Base-by-base conservation (phyloP, 768 basidiomycete species). In the Filobasidium floriforme region DNA sequence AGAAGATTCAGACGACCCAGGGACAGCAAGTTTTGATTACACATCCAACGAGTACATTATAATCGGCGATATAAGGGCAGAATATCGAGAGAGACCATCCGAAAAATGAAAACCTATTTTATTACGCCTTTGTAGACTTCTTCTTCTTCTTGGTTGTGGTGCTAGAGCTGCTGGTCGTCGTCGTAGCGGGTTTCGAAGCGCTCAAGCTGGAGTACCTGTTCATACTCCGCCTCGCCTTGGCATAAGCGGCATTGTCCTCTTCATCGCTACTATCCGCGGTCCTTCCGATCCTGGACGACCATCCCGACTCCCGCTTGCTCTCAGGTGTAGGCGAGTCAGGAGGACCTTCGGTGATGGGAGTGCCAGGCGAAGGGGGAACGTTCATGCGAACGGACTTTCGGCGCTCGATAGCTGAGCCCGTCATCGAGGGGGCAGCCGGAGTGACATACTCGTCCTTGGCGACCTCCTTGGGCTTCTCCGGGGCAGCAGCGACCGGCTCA, bases 361-460 rank as follows among this genome's bases (percentile, higher is more conserved):
- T 57, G 6, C 55, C 62, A 10, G 73, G 73, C 14, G 77, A 73
- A 61, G 73, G 75, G 5, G 77, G 77, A 18, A 73, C 73, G 18
- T 67, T 69, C 71, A 78, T 76, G 26, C 77, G 59, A 2, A 78
- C 77, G 4, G 69, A 71, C 62, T 78, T 78, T 40, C 75, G 43
- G 46, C 75, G 62, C 26, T 66, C 52, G n/a, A 75, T 55, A 11
- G 57, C 61, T 9, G 62, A 60, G n/a, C 40, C 68, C 22, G 63
- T 59, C 1, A 55, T 46, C 12, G 67, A 64, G 11, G 60, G 19
- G 22, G 63, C 54, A 65, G 57, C 63, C 22, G 52, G 26, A 7
- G 62, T n/a, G 26, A 66, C 67, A 18, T 28, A 52, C 7, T 64
- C 44, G 29, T 63, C 59, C 29, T 59, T 43, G 22, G 7, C 52